A percentile compares a stretch with the other conserved stretches of the same genome.
phyloP scores from a whole-genome alignment of 306 rosid genomes.

The Spatholobus suberectus region DNA sequence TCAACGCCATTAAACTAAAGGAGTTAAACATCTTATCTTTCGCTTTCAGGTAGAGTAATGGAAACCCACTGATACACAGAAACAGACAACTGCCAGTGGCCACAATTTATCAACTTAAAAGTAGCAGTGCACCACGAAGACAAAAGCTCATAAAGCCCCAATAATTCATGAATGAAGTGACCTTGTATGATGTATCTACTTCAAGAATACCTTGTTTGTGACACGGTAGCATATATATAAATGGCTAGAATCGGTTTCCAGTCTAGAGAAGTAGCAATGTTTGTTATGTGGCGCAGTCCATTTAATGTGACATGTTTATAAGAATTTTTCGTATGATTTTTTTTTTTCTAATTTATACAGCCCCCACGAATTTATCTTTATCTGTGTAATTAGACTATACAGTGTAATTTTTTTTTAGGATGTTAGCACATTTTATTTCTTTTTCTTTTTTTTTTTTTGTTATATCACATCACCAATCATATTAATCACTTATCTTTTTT shows the following conservation, averaged over 20 bases:
- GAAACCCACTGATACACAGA: not conserved
- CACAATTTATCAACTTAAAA: not conserved
- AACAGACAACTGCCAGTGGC: not conserved
- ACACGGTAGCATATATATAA: not conserved
- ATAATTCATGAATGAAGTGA: not conserved
- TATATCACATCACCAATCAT: no score
- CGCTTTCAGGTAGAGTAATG: slow-evolving; percentile 9
- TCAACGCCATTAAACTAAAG: not conserved
- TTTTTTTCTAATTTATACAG: not conserved
- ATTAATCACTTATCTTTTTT: no score
- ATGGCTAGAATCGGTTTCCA: not conserved
- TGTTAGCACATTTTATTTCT: no score
- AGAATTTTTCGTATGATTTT: not conserved
- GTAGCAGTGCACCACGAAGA: not conserved
- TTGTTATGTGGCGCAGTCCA: not conserved
- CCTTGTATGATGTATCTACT: not conserved
- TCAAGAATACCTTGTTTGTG: not conserved
- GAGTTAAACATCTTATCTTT: slow-evolving; percentile 13
- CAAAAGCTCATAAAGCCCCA: not conserved
- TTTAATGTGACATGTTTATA: not conserved
- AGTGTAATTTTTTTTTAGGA: no score
- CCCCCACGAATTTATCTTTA: no score
- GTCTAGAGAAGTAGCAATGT: not conserved
- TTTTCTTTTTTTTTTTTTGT: no score
- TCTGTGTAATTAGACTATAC: no score